Conservation (phyloP, 108 stramenopile species). For the Stephanodiscus triporus region DNA sequence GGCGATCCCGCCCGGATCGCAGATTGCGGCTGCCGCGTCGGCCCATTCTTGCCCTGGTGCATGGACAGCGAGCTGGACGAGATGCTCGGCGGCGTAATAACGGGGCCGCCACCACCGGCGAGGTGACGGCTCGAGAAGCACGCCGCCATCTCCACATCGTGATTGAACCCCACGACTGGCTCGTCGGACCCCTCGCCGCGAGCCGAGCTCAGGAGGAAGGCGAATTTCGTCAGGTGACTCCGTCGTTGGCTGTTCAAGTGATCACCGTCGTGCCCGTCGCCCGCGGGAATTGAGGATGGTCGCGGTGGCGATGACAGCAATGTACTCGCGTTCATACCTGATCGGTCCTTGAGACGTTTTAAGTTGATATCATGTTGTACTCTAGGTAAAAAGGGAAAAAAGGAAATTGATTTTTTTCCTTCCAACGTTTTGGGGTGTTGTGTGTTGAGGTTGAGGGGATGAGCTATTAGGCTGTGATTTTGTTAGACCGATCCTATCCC, state of each 20-base stretch:
- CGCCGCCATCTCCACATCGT: conserved; percentile 1
- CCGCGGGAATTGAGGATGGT: neutral
- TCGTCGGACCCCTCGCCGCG: conserved; percentile 9
- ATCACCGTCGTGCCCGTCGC: neutral
- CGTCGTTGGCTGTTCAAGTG: neutral
- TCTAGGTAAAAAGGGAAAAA: too few species aligned
- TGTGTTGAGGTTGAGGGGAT: too few species aligned
- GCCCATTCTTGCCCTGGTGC: conserved; percentile 1
- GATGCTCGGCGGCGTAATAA: conserved; percentile 1
- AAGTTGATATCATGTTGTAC: too few species aligned
- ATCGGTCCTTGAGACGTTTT: too few species aligned
- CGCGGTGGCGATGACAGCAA: neutral
- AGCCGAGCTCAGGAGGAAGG: conserved; percentile 16
- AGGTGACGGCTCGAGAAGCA: conserved; percentile 11
- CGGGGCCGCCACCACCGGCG: neutral
- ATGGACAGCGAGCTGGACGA: conserved; percentile 20
- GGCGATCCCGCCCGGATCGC: neutral
- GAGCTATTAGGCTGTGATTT: too few species aligned
- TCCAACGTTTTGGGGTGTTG: too few species aligned
- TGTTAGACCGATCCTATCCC: too few species aligned
- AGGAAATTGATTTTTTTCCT: too few species aligned
- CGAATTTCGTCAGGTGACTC: conserved; percentile 19
- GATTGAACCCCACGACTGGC: conserved; percentile 15
- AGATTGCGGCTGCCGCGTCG: neutral
- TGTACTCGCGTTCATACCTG: neutral